Conservation (phyloP, 2,329 filamentous ascomycete genomes). For the Cercospora canescens region DNA sequence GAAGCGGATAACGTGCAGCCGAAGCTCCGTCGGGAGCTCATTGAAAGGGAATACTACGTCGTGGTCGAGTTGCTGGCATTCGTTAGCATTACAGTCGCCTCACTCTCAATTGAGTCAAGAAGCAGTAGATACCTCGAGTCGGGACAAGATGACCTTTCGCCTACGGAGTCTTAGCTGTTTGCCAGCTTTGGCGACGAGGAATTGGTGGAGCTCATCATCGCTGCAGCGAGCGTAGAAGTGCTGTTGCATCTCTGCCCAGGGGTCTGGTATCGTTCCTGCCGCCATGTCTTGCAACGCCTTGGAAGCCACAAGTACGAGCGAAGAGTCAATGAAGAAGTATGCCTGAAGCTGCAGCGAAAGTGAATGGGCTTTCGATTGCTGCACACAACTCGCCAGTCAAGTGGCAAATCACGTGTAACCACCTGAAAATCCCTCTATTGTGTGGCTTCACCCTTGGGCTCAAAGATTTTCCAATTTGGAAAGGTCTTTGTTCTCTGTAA, state of each 20-base stretch:
- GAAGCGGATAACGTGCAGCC: not conserved
- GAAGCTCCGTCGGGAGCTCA: slow-evolving; percentile 3
- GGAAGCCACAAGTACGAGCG: not conserved
- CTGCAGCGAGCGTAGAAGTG: not conserved
- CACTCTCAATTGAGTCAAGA: not conserved
- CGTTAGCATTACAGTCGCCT: not conserved
- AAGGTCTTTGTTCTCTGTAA: too few species aligned
- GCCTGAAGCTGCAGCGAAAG: not conserved
- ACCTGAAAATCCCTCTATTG: not conserved
- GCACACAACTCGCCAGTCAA: not conserved
- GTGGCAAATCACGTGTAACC: not conserved
- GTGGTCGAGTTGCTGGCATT: not conserved
- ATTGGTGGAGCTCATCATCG: not conserved
- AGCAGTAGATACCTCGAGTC: not conserved
- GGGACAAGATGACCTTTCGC: not conserved
- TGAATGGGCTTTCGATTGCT: not conserved
- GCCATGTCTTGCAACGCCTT: not conserved
- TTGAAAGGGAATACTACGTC: not conserved
- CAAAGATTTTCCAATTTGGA: not conserved
- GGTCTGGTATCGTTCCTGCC: not conserved
- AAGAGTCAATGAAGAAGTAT: not conserved
- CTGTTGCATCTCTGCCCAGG: not conserved
- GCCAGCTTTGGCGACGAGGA: not conserved
- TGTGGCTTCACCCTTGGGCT: not conserved
- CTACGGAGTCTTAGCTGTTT: not conserved